These are phyloP conservation scores for Leccinum pachyderme DNA, from an alignment of 1,284 basidiomycete species.

Conservation along the genomic window DNA sequence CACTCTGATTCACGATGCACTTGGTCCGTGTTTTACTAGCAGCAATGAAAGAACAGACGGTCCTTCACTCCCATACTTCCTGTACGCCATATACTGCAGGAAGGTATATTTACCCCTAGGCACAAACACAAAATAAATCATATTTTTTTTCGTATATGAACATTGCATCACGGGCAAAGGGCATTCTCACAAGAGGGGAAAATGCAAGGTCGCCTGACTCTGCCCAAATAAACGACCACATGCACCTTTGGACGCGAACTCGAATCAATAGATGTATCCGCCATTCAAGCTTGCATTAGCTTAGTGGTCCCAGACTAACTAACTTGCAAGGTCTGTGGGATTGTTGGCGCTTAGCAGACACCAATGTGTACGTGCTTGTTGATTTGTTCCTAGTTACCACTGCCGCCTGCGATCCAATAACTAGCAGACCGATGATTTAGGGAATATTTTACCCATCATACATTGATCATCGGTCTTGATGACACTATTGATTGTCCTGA, in stretches of 20 bases:
- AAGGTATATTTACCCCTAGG: conserved; percentile 4
- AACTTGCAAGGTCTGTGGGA: not conserved
- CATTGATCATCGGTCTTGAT: not conserved
- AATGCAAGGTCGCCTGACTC: conserved; percentile 4
- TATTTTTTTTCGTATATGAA: not conserved
- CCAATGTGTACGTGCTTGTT: not conserved
- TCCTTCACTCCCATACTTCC: not conserved
- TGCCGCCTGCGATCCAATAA: conserved; percentile 4
- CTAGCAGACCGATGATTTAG: not conserved
- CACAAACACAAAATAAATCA: not conserved
- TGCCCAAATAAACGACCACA: not conserved
- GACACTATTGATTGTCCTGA: conserved; percentile 11
- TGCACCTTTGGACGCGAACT: not conserved
- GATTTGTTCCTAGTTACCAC: not conserved
- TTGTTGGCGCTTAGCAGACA: not conserved
- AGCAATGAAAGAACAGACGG: not conserved
- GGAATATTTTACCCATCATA: not conserved
- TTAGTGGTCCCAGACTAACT: not conserved
- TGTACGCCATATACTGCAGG: not conserved
- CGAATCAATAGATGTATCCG: not conserved
- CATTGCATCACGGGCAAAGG: not conserved
- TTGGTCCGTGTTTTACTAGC: not conserved
- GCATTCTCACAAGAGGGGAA: conserved; percentile 8
- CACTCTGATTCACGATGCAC: not conserved
- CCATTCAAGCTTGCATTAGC: not conserved